These are phyloP conservation scores for Talaromyces rugulosus DNA, from an alignment of 2,329 filamentous ascomycete genomes.

Conservation along the genomic window DNA sequence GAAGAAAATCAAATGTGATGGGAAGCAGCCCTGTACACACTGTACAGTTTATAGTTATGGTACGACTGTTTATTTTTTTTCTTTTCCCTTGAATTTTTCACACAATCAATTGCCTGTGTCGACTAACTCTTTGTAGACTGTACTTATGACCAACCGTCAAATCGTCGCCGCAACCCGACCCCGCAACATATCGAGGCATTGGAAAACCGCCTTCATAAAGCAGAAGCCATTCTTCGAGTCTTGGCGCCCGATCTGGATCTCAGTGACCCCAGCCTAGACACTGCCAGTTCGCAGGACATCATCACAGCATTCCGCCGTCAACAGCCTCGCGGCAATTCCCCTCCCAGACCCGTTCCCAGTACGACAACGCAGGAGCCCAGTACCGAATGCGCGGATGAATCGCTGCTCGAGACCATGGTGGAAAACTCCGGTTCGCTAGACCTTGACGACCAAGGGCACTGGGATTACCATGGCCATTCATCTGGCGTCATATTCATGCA, in stretches of 20 bases:
- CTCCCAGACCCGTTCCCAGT: constrained; percentile 17
- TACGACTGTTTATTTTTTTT: constrained; percentile 42
- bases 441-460: constrained; percentile 83
- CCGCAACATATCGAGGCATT: constrained; percentile 91
- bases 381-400: constrained; percentile 55
- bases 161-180: constrained; percentile 81
- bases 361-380: constrained; percentile 21
- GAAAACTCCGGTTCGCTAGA: constrained; percentile 87
- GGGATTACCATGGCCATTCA: constrained; percentile 92
- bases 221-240: constrained; percentile 72
- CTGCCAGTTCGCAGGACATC: constrained; percentile 65
- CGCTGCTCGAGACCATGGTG: constrained; percentile 87
- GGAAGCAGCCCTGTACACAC: constrained; percentile 86
- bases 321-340: constrained; percentile 14
- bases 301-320: constrained; percentile 43
- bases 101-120: neutral
- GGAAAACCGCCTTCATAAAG: constrained; percentile 75
- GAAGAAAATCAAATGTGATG: constrained; percentile 86
- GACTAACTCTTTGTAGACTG: constrained; percentile 59
- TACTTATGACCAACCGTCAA: constrained; percentile 92
- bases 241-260: constrained; percentile 81
- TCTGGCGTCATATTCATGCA: constrained; percentile 86
- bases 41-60: constrained; percentile 98
- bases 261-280: constrained; percentile 78
- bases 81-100: neutral